Conservation (phyloP, 345 rosid genomes). For the Eucalyptus marginata region DNA sequence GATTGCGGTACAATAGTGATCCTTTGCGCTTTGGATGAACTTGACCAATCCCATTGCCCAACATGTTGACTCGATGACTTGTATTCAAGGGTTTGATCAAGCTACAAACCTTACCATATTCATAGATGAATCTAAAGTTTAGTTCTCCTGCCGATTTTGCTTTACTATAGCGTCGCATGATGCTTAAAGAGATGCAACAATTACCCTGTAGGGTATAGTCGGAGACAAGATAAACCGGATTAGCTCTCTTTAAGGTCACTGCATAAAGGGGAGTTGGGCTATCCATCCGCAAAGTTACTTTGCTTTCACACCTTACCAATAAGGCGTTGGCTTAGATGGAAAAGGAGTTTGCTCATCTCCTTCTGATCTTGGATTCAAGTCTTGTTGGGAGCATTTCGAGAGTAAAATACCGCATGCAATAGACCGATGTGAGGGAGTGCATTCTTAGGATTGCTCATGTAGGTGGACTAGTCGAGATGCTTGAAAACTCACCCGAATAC, state of each 20-base stretch:
- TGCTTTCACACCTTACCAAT: background rate
- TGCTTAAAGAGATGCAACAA: background rate
- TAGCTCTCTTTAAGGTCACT: background rate
- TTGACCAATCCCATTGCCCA: background rate
- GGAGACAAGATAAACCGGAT: background rate
- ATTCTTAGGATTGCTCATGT: background rate
- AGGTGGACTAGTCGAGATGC: background rate
- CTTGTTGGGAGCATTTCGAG: background rate
- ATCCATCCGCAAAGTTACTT: background rate
- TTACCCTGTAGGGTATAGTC: background rate
- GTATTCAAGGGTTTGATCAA: background rate
- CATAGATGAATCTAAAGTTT: background rate
- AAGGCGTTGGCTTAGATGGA: background rate
- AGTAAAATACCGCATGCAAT: background rate
- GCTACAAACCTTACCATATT: background rate
- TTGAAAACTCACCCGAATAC: background rate
- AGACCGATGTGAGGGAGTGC: background rate
- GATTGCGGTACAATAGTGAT: background rate
- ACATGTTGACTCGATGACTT: background rate
- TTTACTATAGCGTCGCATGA: background rate
- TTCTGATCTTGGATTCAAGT: background rate
- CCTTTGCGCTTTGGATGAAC: background rate
- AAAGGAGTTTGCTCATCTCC: background rate
- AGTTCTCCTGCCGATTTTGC: background rate
- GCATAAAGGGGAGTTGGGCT: background rate